Base-by-base conservation (phyloP, 1,139 yeast genomes). In the Wickerhamomyces sp. region DNA sequence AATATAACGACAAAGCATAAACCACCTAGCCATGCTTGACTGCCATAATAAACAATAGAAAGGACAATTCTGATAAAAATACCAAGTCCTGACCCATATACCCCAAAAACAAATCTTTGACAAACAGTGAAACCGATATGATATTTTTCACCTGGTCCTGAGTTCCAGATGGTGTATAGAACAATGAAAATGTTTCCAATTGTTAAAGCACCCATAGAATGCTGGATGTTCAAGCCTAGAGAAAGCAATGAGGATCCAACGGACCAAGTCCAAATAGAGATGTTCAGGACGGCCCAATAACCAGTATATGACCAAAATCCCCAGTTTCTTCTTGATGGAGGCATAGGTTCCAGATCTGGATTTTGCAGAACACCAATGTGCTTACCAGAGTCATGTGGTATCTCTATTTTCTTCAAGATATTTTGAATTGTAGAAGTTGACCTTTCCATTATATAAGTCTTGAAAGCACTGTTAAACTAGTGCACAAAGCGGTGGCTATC, bases 21-120 rank as follows among this genome's bases (percentile, higher is more conserved):
- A 2, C 68, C 69, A 23, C 71, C 71, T 5, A 67, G 52, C 65
- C 69, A 68, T 3, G 68, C 61, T 42, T 60, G 64, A 7, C 61
- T 54, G 4, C 63, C 67, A 45, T 57, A 66, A 52, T 62, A 65
- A 23, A 68, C 72, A 39, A 68, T 58, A 8, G 67, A 58, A 36
- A 68, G 49, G 27, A 68, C 49, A 35, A 64, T 61, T 54, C 72
- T 60, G n/a, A 67, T 60, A 6, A 60, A 33, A 33, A 68, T 62
- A 13, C 71, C 72, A 1, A 68, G 37, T 14, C 50, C 52, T 0
- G 71, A 66, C 1, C 72, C 73, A 35, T 59, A 54, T 10, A 64
- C 49, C 10, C 67, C 67, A 52, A 64, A 63, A 5, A 62, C 54
- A 47, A 62, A 47, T 45, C 67, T 50, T 40, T 62, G 66, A 37